Evolutionary conservation across 108 stramenopile species (phyloP), one percentile per base, ranked within the genome.

Genomic region (Nitzschia sp.): DNA sequence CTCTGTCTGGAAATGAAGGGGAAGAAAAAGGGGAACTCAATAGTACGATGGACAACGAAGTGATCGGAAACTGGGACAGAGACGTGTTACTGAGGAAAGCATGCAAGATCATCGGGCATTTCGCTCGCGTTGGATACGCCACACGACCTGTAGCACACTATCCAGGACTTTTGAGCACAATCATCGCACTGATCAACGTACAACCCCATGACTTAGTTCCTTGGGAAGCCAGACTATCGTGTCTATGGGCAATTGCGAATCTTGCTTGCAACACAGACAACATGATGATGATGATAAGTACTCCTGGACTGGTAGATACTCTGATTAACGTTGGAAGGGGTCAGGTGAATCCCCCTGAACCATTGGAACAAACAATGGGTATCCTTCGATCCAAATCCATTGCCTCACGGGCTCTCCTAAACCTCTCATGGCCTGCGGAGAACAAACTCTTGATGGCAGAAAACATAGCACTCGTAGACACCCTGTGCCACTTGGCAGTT

Each of bases 191-290:
- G 41, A 67, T 81, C 37, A 75, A 65, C 26, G 52, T 79, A 37
- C 74, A 57, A 14, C 80, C 81, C 2, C 65, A 70, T 44, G 54
- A 42, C 11, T 25, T 25, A 0, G 57, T 87, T 11, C 83, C 86
- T 0, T 74, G 65, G 34, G 76, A 87, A 59, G 72, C 80, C 9
- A 63, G 86, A 10, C 53, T 87, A 6, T 79, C 81, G 43, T 79
- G 76, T 37, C 55, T 87, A 21, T 87, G 86, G 86, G 73, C 71
- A 5, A 72, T 87, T 40, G 83, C 83, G 22, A 83, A 83, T 26
- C 60, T 87, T n/a, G 86, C 82, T 10, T 87, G 86, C 65, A 80
- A 83, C 68, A 51, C 75, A 41, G 80, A 87, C 17, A 87, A 84
- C 51, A 87, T 87, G 86, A 67, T 72, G 39, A 82, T 83, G 80